A percentile compares a stretch with the other conserved stretches of the same genome.
Conservation (phyloP, 2,329 filamentous ascomycete species). For the Alternaria metachromatica region DNA sequence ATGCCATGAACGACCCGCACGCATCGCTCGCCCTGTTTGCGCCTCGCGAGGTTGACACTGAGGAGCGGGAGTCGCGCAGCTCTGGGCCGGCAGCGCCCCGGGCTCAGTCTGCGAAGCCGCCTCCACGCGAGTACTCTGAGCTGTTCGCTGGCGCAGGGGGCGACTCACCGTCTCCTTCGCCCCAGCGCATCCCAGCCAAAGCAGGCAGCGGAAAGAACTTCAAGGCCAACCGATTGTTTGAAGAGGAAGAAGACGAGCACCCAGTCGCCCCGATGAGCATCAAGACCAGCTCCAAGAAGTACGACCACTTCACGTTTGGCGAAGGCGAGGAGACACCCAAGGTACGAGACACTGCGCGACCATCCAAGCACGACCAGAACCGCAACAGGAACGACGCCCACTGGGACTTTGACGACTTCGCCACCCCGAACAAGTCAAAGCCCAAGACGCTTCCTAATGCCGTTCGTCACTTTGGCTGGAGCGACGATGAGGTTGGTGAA, state of each 20-base stretch:
- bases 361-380: constrained; percentile 46
- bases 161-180: constrained; percentile 46
- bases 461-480: constrained; percentile 77
- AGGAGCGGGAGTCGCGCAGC: constrained; percentile 49
- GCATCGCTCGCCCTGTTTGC: constrained; percentile 78
- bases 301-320: constrained; percentile 82
- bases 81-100: constrained; percentile 66
- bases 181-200: constrained; percentile 52
- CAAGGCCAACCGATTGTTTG: constrained; percentile 62
- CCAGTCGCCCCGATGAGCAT: constrained; percentile 45
- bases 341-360: constrained; percentile 59
- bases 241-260: constrained; percentile 59
- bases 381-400: constrained; percentile 43
- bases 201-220: constrained; percentile 60
- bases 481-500: constrained; percentile 66
- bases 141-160: constrained; percentile 66
- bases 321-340: constrained; percentile 60
- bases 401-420: constrained; percentile 90
- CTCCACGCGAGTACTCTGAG: constrained; percentile 71
- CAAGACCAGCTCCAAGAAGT: constrained; percentile 79
- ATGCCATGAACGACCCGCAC: constrained; percentile 57
- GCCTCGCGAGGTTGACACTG: constrained; percentile 68
- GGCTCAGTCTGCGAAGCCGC: constrained; percentile 71
- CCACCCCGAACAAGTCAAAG: constrained; percentile 78
- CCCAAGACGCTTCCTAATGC: constrained; percentile 71